Conservation (phyloP, 2,329 filamentous ascomycete genomes). For the Hirsutella minnesotensis region DNA sequence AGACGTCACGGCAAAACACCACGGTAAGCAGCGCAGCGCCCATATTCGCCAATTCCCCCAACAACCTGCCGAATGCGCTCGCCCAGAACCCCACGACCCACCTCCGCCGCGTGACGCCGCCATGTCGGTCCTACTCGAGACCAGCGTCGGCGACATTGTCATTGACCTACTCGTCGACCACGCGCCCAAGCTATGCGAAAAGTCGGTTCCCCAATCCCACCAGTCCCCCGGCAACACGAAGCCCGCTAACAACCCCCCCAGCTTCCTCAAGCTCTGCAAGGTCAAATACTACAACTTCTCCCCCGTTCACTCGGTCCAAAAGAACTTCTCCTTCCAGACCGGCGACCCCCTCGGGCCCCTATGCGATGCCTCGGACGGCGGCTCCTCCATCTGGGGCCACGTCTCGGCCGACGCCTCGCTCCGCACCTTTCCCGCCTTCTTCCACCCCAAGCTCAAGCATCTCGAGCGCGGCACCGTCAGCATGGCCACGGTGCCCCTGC, state of each 20-base stretch:
- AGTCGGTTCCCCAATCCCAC: constrained; percentile 50
- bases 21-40: no score
- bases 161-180: constrained; percentile 86
- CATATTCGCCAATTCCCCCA: no score
- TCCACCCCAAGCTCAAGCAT: constrained; percentile 82
- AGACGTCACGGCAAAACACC: no score
- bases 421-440: constrained; percentile 71
- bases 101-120: not conserved
- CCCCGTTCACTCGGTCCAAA: constrained; percentile 83
- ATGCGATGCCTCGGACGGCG: constrained; percentile 77
- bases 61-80: no score
- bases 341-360: constrained; percentile 87
- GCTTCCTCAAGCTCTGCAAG: constrained; percentile 97
- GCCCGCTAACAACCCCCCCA: constrained; percentile 35
- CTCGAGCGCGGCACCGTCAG: constrained; percentile 83
- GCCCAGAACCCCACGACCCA: not conserved
- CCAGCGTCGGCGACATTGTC: constrained; percentile 84
- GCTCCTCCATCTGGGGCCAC: constrained; percentile 84
- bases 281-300: constrained; percentile 98
- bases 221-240: constrained; percentile 21
- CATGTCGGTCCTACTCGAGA: constrained; percentile 93
- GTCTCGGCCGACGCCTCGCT: constrained; percentile 54
- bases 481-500: constrained; percentile 82
- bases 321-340: constrained; percentile 91
- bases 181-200: constrained; percentile 85